phyloP scores from a whole-genome alignment of 129 eudicot species.

The Tagetes patula region DNA sequence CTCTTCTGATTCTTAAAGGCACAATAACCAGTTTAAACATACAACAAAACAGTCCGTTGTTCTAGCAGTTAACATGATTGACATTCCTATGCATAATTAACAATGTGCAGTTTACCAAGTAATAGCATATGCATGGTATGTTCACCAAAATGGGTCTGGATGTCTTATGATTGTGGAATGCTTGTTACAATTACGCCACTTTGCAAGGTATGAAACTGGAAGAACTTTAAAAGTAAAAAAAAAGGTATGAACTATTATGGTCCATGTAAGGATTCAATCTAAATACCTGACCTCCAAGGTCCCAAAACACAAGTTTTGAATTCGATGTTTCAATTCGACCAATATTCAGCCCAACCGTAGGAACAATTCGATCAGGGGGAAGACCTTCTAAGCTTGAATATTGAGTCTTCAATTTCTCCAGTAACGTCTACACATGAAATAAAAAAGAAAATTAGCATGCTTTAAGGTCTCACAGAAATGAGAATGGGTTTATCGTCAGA shows the following conservation, averaged over 20 bases:
- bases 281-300: constrained; percentile 99
- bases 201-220: constrained; percentile 24
- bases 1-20: constrained; percentile 3
- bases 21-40: background rate
- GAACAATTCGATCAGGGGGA: constrained; percentile 94
- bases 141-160: background rate
- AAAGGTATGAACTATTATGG: background rate
- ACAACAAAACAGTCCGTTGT: background rate
- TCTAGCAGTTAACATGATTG: constrained; percentile 12
- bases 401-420: constrained; percentile 88
- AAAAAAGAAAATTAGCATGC: constrained; percentile 12
- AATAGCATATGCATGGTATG: background rate
- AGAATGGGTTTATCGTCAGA: background rate
- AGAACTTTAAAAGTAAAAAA: background rate
- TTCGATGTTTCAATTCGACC: constrained; percentile 92
- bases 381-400: constrained; percentile 90
- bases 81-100: background rate
- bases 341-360: constrained; percentile 97
- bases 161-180: background rate
- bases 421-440: constrained; percentile 58
- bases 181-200: constrained; percentile 12
- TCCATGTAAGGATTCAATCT: constrained; percentile 29
- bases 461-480: background rate
- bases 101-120: constrained; percentile 9
- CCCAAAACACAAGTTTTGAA: constrained; percentile 94